Base-by-base conservation (phyloP, 768 basidiomycete species). In the Termitomyces sp. region DNA sequence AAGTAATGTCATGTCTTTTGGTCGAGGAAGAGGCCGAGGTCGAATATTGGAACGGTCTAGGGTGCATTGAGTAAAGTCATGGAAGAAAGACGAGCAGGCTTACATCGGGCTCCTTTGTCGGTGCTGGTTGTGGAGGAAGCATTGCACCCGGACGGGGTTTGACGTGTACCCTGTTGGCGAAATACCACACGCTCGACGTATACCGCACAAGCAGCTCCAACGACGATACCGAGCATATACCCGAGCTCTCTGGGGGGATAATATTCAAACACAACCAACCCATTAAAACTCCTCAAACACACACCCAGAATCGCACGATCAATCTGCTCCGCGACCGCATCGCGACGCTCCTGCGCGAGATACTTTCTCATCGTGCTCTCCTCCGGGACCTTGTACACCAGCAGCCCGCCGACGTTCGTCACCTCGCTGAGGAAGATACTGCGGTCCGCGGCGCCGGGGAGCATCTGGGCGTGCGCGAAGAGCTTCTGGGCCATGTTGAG, bases 371-470 rank as follows among this genome's bases (percentile, higher is more conserved):
- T 79, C 0, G 88, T 81, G 64, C 92, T 92, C 37, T 76, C 82
- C 65, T 92, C 91, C 0, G 94, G 91, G 20, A 86, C 79, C 37
- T 79, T 81, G 71, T 96, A 97, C n/a, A 88, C 93, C 44, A 98
- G 76, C 32, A 98, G 72, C 0, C 88, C 88, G 18, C 83, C 80
- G 0, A 94, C 93, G 65, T 87, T 83, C 43, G 77, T 76, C 55
- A 95, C 79, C 68, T 95, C 93, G 59, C 83, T 79, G 45, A 76
- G 68, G 69, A 91, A 96, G 3, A 77, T 73, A 0, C 75, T 77
- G 26, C 85, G 81, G 57, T 91, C 90, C 1, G 70, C 68, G 1
- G 82, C 67, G 44, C 82, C 78, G 0, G 75, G 72, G 12, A 97
- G 76, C 34, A 76, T 76, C 34, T 80, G 81, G 1, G 83, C 85